Base-by-base conservation (phyloP, 176 grass and related monocot species). In the Dendrocalamus sinicus region DNA sequence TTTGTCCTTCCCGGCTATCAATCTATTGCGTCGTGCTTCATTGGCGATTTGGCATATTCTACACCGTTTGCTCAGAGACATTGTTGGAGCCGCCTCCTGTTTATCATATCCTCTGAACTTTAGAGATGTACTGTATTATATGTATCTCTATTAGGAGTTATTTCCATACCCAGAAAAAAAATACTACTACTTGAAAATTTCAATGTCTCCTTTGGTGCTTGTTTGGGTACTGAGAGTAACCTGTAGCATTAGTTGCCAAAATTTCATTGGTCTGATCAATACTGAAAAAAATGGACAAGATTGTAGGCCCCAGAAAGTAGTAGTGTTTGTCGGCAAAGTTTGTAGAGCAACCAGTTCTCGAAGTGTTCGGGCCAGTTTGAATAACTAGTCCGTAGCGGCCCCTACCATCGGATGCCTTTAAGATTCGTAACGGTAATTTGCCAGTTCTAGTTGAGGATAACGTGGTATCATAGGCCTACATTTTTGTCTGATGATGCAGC, bases 161-260 rank as follows among this genome's bases (percentile, higher is more conserved):
- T 70, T 61, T 26, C 14, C 23, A 47, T 60, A 8, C 20, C 45
- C 12, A 39, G 11, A 76, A 70, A 54, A 53, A 55, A 45, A 28
- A 48, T 48, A 82, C 44, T 44, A 15, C 3, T 8, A 19, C 61
- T 24, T 77, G 47, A 35, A 45, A 58, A 73, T 14, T 37, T 40
- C 43, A 30, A 77, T 50, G 8, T 63, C 30, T 24, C 54, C 24
- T 70, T 66, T 53, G 63, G 28, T 77, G 40, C 53, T 69, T 50
- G 63, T 69, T 57, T 69, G 68, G 68, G 39, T 20, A 73, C 40
- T 60, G 6, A 63, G 41, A 80, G 40, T 61, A 60, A 69, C 39
- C 44, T 26, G 76, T 72, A 54, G 11, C 73, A 78, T 88, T 74
- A 78, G n/a, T 83, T 83, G 46, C 74, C 67, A 68, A 55, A 68